Evolutionary conservation across 2,329 filamentous ascomycete species (phyloP).

Genomic region (Nannizziopsis barbatae): DNA sequence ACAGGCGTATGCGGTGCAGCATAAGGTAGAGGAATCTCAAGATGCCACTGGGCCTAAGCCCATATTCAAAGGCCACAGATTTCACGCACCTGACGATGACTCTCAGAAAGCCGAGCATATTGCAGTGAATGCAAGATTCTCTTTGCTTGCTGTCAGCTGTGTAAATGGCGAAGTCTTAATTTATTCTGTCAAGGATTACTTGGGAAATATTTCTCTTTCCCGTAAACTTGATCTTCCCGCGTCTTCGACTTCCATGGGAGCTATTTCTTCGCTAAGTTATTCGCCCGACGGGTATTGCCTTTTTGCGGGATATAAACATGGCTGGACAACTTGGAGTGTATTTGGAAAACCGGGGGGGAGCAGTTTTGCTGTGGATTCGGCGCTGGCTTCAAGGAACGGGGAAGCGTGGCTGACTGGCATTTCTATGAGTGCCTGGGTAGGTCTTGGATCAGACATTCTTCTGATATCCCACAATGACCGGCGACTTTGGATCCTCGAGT

Average conservation of each 20-base stretch:
- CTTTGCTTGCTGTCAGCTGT: conserved; percentile 78
- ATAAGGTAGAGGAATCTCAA: conserved; percentile 36
- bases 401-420: conserved; percentile 81
- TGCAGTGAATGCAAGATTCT: conserved; percentile 89
- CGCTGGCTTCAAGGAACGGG: conserved; percentile 53
- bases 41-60: conserved; percentile 46
- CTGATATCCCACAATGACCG: conserved; percentile 61
- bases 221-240: conserved; percentile 63
- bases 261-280: conserved; percentile 64
- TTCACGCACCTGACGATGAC: conserved; percentile 59
- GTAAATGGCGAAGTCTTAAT: conserved; percentile 67
- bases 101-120: conserved; percentile 57
- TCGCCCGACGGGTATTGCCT: conserved; percentile 94
- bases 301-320: conserved; percentile 82
- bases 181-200: conserved; percentile 89
- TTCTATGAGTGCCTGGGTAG: conserved; percentile 70
- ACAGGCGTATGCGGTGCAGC: conserved; percentile 80
- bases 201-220: conserved; percentile 79
- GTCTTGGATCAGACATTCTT: conserved; percentile 75
- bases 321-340: conserved; percentile 95
- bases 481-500: conserved; percentile 76
- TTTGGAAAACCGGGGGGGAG: conserved; percentile 82
- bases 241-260: conserved; percentile 56
- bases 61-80: conserved; percentile 82
- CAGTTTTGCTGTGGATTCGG: conserved; percentile 63